Conservation (phyloP, 2,329 filamentous ascomycete species). For the Fusarium citri region DNA sequence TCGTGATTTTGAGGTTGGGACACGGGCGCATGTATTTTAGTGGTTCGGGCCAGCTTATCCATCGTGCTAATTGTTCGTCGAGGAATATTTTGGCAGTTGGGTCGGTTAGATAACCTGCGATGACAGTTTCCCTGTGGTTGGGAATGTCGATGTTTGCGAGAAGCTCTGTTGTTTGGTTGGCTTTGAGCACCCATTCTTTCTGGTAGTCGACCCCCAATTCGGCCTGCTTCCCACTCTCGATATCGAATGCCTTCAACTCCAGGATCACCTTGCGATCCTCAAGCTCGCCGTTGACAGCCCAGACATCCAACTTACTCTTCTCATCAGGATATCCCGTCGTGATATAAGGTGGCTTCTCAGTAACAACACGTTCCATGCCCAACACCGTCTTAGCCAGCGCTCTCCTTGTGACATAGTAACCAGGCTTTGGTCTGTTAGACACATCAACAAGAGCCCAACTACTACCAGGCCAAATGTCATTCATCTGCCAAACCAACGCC, state of each 20-base stretch:
- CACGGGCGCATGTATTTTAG: constrained; percentile 1
- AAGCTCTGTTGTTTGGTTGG: background rate
- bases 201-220: fast-evolving
- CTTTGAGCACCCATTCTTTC: background rate
- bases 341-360: constrained; percentile 1
- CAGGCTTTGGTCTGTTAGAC: constrained; percentile 4
- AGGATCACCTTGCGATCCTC: background rate
- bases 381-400: background rate
- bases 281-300: background rate
- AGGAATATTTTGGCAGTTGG: fast-evolving
- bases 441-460: constrained; percentile 10
- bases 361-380: background rate
- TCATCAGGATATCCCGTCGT: constrained; percentile 1
- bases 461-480: constrained; percentile 15
- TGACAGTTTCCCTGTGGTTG: background rate
- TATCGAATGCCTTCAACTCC: background rate
- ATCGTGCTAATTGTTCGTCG: background rate
- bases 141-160: background rate
- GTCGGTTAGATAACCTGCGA: background rate
- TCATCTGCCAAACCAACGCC: constrained; percentile 15
- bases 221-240: background rate
- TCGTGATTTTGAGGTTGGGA: background rate
- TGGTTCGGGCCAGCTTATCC: constrained; percentile 17
- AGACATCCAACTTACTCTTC: background rate
- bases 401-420: constrained; percentile 1